A percentile compares a stretch with the other conserved stretches of the same genome.
These are phyloP conservation scores for Cytospora leucostoma DNA, from an alignment of 2,329 filamentous ascomycete species.

Conservation along the genomic window DNA sequence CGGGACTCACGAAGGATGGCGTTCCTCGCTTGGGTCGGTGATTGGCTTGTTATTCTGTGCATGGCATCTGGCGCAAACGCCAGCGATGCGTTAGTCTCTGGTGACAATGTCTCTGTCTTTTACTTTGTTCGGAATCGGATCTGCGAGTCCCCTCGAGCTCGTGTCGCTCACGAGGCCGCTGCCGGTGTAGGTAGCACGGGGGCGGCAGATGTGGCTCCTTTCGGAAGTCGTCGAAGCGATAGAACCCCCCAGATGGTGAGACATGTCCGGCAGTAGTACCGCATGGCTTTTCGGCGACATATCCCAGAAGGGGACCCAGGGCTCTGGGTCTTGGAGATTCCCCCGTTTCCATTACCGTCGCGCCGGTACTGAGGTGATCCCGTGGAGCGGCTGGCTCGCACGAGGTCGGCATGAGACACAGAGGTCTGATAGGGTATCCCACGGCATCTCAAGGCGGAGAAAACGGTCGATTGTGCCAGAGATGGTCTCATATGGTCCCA, in stretches of 20 bases:
- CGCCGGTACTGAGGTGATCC: slow-evolving; percentile 5
- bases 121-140: slow-evolving; percentile 4
- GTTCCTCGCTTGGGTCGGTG: slow-evolving; percentile 6
- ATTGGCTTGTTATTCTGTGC: slow-evolving; percentile 1
- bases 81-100: slow-evolving; percentile 8
- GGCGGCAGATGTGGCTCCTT: slow-evolving; percentile 3
- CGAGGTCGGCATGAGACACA: neutral
- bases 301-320: slow-evolving; percentile 2
- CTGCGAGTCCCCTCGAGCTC: slow-evolving; percentile 5
- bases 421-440: neutral
- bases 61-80: slow-evolving; percentile 1
- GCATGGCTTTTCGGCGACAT: slow-evolving; percentile 10
- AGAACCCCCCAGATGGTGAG: slow-evolving; percentile 18
- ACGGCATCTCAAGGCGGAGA: neutral
- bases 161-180: neutral
- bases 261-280: slow-evolving; percentile 6
- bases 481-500: neutral
- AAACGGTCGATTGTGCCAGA: neutral
- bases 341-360: slow-evolving; percentile 7
- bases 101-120: slow-evolving; percentile 1
- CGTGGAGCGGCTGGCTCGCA: neutral
- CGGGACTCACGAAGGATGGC: slow-evolving; percentile 1
- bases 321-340: slow-evolving; percentile 7
- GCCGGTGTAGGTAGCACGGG: slow-evolving; percentile 6
- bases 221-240: neutral